Conservation (phyloP, 2,329 filamentous ascomycete genomes). For the Fusarium nurragi region DNA sequence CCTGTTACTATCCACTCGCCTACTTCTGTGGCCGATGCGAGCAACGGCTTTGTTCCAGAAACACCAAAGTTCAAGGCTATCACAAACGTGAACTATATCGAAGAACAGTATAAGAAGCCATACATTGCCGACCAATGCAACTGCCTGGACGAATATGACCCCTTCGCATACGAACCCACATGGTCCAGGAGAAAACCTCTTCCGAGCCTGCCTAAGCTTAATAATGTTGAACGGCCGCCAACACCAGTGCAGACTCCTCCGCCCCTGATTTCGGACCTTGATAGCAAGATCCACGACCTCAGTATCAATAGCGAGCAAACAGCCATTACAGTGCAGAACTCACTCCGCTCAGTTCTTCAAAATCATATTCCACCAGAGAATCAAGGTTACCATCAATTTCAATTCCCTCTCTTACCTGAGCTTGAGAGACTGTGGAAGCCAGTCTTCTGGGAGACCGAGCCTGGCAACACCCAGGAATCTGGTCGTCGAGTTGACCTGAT, state of each 20-base stretch:
- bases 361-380: constrained; percentile 60
- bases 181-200: constrained; percentile 40
- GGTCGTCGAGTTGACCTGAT: constrained; percentile 64
- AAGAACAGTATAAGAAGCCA: constrained; percentile 25
- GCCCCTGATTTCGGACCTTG: constrained; percentile 44
- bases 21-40: constrained; percentile 34
- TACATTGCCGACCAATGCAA: constrained; percentile 20
- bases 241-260: constrained; percentile 57
- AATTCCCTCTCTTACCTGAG: constrained; percentile 59
- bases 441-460: constrained; percentile 55
- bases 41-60: constrained; percentile 35
- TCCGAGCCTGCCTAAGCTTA: constrained; percentile 36
- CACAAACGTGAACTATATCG: constrained; percentile 8
- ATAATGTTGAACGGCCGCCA: constrained; percentile 50
- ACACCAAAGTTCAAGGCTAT: constrained; percentile 41
- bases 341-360: constrained; percentile 62
- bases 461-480: constrained; percentile 44
- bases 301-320: constrained; percentile 54
- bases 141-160: constrained; percentile 56
- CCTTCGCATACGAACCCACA: constrained; percentile 52
- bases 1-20: constrained; percentile 42
- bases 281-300: constrained; percentile 59
- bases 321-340: constrained; percentile 66
- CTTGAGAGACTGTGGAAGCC: constrained; percentile 63
- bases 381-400: constrained; percentile 58